Evolutionary conservation across 2,329 filamentous ascomycete genomes (phyloP).

Genomic region (Magnaporthiopsis incrustans): DNA sequence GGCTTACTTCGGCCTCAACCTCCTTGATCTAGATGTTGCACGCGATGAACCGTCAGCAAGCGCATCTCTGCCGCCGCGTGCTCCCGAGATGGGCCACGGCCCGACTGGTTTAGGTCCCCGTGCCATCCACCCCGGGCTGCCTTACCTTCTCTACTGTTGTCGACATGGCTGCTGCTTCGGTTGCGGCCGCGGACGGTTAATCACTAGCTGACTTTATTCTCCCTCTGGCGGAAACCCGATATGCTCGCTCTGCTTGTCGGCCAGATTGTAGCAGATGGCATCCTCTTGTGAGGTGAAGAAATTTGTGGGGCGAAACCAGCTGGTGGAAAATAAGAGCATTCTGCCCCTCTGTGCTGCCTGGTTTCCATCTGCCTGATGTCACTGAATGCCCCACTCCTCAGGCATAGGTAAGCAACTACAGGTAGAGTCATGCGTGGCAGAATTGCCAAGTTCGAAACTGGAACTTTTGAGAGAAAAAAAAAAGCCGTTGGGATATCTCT

Average conservation of each 20-base stretch:
- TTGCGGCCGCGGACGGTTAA: not conserved
- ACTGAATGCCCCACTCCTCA: not conserved
- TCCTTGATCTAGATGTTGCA: conserved; percentile 70
- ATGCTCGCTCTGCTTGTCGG: not conserved
- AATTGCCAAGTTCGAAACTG: not conserved
- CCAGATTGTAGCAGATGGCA: not conserved
- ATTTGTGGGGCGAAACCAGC: conserved; percentile 3
- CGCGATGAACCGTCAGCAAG: conserved; percentile 8
- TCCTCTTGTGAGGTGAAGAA: not conserved
- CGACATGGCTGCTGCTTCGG: conserved; percentile 59
- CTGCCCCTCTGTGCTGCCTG: not conserved
- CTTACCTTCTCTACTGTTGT: conserved; percentile 93
- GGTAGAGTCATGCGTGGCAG: too few relatives aligned
- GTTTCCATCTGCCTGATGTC: conserved; percentile 5
- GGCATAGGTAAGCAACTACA: too few relatives aligned
- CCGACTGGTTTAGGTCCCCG: not conserved
- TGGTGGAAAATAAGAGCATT: not conserved
- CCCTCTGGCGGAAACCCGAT: not conserved
- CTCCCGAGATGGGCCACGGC: not conserved
- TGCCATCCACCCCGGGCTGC: not conserved
- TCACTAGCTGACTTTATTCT: too few relatives aligned
- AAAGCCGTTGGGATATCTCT: not conserved
- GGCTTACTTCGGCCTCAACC: conserved; percentile 81
- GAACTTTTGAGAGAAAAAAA: not conserved
- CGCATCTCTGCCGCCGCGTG: not conserved